Base-by-base conservation (phyloP, 805 yeast species). In the Kluyveromyces dobzhanskii region DNA sequence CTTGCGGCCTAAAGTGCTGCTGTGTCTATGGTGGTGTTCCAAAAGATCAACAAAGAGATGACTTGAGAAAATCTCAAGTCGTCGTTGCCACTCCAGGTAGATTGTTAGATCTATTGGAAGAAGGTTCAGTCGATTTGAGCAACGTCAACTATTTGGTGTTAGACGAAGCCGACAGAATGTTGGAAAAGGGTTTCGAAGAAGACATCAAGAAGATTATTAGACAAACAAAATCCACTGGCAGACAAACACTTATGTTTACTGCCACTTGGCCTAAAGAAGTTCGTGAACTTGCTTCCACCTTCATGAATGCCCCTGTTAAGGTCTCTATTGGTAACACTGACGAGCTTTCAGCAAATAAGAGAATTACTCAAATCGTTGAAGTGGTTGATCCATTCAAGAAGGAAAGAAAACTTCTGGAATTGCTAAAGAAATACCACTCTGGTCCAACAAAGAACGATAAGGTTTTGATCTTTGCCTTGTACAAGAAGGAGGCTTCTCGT, bases 231-330 rank as follows among this genome's bases (percentile, higher is more conserved):
- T 55, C 64, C 24, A 38, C 54, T 3, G 58, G 62, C 18, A 71
- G 97, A 66, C 97, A 90, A 64, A 92, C 98, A 0, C 71, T 92
- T 47, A 92, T 92, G 97, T 92, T 92, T 65, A 90, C 98, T 8
- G 99, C 99, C n/a, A 92, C 99, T 1, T 92, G 98, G 98, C 99
- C 99, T n/a, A 85, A 84, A 53, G 95, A 90, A 65, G 97, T 92
- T 26, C 80, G 97, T 57, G 94, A 86, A 47, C 71, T 92, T 46
- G 98, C 98, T 7, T 57, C 78, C 14, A 74, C 82, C 5, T 92
- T 82, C 64, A 84, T 92, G 94, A 75, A 72, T 17, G 53, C 61
- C 11, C 94, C 97, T n/a, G 85, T 86, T 35, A 87, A 85, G 62
- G 84, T 92, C 30, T 79, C 92, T 31, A 83, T 92, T 56, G 98